phyloP scores from a whole-genome alignment of 805 yeast species.

The Nematodospora valgi region DNA sequence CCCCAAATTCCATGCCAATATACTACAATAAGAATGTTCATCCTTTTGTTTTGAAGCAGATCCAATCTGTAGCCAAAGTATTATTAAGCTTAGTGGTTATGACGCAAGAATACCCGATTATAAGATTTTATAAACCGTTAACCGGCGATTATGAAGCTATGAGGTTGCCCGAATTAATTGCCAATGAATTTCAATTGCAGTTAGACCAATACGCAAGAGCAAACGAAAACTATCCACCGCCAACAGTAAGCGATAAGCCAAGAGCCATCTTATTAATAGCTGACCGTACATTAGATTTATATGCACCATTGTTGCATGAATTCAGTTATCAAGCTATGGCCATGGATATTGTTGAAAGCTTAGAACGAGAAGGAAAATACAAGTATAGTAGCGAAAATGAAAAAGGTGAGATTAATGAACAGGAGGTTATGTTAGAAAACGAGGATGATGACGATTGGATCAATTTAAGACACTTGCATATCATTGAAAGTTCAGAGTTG shows the following conservation, averaged over 20 bases:
- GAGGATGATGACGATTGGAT: slow-evolving; percentile 74
- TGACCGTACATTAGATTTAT: slow-evolving; percentile 81
- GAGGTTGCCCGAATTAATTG: slow-evolving; percentile 64
- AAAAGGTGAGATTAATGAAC: slow-evolving; percentile 30
- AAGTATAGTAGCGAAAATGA: slow-evolving; percentile 57
- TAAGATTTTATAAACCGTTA: slow-evolving; percentile 64
- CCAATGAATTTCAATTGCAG: slow-evolving; percentile 63
- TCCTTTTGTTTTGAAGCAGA: slow-evolving; percentile 57
- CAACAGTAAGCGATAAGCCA: slow-evolving; percentile 49
- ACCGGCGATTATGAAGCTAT: slow-evolving; percentile 52
- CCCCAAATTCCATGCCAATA: slow-evolving; percentile 60
- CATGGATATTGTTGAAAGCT: slow-evolving; percentile 58
- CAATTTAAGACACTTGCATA: slow-evolving; percentile 67
- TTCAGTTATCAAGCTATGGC: slow-evolving; percentile 91
- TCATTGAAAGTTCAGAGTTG: slow-evolving; percentile 66
- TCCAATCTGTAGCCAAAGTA: slow-evolving; percentile 57
- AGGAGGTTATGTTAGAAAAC: slow-evolving; percentile 43
- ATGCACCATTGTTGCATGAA: slow-evolving; percentile 84
- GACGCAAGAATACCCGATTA: slow-evolving; percentile 85
- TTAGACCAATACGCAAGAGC: slow-evolving; percentile 73
- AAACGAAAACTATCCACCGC: slow-evolving; percentile 63
- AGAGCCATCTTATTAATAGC: slow-evolving; percentile 71
- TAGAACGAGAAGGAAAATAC: slow-evolving; percentile 44
- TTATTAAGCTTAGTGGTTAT: slow-evolving; percentile 70
- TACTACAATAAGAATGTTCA: slow-evolving; percentile 66